phyloP scores from a whole-genome alignment of 345 rosid species.

The Moringa oleifera region DNA sequence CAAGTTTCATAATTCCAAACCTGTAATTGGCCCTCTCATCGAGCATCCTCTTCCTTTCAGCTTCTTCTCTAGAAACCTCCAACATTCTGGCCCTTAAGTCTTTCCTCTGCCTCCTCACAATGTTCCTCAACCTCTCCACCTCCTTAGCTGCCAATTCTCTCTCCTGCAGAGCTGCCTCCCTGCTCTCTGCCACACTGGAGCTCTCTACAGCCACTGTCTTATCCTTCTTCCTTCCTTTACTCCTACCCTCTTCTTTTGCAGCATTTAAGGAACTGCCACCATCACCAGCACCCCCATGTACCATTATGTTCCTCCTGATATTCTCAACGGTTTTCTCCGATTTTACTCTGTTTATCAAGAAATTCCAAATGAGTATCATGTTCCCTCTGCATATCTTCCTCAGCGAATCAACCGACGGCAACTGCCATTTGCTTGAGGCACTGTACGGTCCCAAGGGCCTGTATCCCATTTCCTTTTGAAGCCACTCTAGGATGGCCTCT shows the following conservation, averaged over 20 bases:
- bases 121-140: constrained; percentile 72
- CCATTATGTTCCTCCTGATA: constrained; percentile 66
- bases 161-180: constrained; percentile 67
- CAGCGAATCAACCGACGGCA: constrained; percentile 61
- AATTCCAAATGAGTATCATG: constrained; percentile 76
- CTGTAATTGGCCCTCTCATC: constrained; percentile 85
- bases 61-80: constrained; percentile 90
- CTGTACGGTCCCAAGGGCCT: constrained; percentile 63
- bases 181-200: constrained; percentile 38
- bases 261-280: constrained; percentile 26
- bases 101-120: constrained; percentile 74
- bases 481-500: constrained; percentile 76
- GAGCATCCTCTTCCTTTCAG: constrained; percentile 90
- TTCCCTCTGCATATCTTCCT: constrained; percentile 80
- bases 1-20: constrained; percentile 19
- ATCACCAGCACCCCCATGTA: constrained; percentile 52
- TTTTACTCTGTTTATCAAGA: constrained; percentile 62
- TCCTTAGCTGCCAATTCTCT: constrained; percentile 70
- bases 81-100: constrained; percentile 83
- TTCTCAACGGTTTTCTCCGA: constrained; percentile 82
- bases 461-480: constrained; percentile 87
- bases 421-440: constrained; percentile 48
- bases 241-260: constrained; percentile 50
- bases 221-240: constrained; percentile 56
- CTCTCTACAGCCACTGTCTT: constrained; percentile 29